Percentiles rank a stretch among this genome's conserved stretches.
These are phyloP conservation scores for Bjerkandera adusta DNA, from an alignment of 1,284 basidiomycete genomes.

Conservation along the genomic window DNA sequence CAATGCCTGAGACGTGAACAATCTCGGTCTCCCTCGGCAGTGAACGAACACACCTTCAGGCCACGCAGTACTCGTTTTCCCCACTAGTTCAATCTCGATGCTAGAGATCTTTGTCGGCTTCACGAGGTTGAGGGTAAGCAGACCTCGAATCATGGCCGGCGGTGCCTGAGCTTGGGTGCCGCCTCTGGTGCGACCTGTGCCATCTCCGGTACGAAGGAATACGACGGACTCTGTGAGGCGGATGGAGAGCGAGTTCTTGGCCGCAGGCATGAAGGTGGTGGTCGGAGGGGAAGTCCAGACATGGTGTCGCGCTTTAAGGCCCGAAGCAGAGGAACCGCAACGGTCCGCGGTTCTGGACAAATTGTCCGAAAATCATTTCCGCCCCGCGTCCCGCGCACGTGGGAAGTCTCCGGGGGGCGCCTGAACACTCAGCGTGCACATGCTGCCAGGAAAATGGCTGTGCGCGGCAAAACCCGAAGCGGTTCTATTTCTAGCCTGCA, in stretches of 20 bases:
- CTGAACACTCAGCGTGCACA: too few relatives aligned
- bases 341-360: too few relatives aligned
- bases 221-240: slow-evolving; percentile 82
- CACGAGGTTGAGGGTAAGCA: slow-evolving; percentile 76
- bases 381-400: too few relatives aligned
- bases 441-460: too few relatives aligned
- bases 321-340: not conserved
- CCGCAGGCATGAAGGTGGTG: slow-evolving; percentile 11
- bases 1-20: slow-evolving; percentile 58
- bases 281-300: not conserved
- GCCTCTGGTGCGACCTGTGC: slow-evolving; percentile 40
- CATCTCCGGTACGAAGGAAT: slow-evolving; percentile 62
- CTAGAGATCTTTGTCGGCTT: slow-evolving; percentile 88
- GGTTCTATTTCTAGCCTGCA: too few relatives aligned
- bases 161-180: slow-evolving; percentile 47
- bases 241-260: slow-evolving; percentile 51
- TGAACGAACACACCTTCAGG: slow-evolving; percentile 72
- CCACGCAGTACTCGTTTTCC: slow-evolving; percentile 68
- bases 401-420: too few relatives aligned
- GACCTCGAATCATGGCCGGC: slow-evolving; percentile 84
- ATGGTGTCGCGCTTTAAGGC: not conserved
- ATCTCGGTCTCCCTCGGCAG: too few relatives aligned
- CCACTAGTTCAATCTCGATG: slow-evolving; percentile 80
- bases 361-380: too few relatives aligned
- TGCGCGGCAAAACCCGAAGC: too few relatives aligned